These are phyloP conservation scores for Phaffomyces thermotolerans DNA, from an alignment of 805 yeast species.

Conservation along the genomic window DNA sequence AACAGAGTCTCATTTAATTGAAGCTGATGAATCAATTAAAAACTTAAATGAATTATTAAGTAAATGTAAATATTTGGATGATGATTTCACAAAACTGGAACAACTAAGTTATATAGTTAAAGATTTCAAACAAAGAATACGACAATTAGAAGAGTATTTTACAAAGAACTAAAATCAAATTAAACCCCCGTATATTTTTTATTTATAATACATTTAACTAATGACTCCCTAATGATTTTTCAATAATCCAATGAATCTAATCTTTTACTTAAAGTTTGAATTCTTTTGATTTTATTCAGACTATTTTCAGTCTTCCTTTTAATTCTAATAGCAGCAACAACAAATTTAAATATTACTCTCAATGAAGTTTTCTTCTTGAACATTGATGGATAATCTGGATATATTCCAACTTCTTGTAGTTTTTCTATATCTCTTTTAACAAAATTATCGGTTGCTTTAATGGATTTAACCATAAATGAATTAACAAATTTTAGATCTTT, in stretches of 20 bases:
- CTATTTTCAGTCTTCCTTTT: conserved; percentile 25
- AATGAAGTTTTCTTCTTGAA: conserved; percentile 20
- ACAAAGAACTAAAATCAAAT: background rate
- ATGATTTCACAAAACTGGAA: conserved; percentile 41
- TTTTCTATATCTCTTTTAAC: conserved; percentile 21
- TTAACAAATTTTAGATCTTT: conserved; percentile 31
- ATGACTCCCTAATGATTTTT: no score
- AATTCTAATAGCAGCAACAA: conserved; percentile 32
- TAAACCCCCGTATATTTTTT: background rate
- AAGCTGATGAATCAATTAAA: conserved; percentile 35
- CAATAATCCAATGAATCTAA: conserved; percentile 5
- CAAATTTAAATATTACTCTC: conserved; percentile 26
- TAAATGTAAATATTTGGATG: conserved; percentile 44
- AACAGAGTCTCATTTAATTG: conserved; percentile 16
- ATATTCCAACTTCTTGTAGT: conserved; percentile 21
- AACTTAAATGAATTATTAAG: conserved; percentile 33
- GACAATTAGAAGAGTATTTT: conserved; percentile 25
- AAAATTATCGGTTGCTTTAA: conserved; percentile 21
- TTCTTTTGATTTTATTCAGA: conserved; percentile 13
- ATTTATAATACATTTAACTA: background rate
- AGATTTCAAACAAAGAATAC: conserved; percentile 35
- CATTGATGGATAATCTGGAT: conserved; percentile 22
- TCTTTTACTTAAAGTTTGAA: conserved; percentile 9
- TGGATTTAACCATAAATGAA: conserved; percentile 25
- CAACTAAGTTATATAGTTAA: conserved; percentile 36